These are phyloP conservation scores for Colletotrichum spinosum DNA, from an alignment of 2,329 filamentous ascomycete genomes.

Conservation along the genomic window DNA sequence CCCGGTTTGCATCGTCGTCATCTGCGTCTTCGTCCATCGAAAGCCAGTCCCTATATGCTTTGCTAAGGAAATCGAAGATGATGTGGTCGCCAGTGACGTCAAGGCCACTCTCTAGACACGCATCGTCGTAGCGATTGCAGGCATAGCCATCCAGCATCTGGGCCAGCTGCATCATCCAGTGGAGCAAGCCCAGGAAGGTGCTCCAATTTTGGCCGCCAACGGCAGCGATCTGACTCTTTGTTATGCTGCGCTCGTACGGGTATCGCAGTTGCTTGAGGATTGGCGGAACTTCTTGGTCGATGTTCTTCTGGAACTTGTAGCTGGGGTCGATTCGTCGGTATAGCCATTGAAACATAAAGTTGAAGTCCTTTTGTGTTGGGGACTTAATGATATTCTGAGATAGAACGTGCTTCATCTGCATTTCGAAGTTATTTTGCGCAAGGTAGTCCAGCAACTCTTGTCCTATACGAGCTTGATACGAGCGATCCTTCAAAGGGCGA, in stretches of 20 bases:
- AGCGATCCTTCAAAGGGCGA: conserved; percentile 83
- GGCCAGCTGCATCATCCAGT: conserved; percentile 99
- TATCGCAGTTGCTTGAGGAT: conserved; percentile 94
- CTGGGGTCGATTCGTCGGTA: conserved; percentile 96
- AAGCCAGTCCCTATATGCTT: conserved; percentile 93
- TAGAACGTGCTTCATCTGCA: conserved; percentile 97
- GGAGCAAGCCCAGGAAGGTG: conserved; percentile 90
- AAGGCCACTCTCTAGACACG: conserved; percentile 86
- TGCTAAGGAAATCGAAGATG: conserved; percentile 91
- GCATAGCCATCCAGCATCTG: conserved; percentile 92
- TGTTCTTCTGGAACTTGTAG: conserved; percentile 92
- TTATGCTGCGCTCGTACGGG: conserved; percentile 94
- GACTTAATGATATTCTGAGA: conserved; percentile 91
- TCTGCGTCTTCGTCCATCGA: conserved; percentile 89
- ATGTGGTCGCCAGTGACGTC: conserved; percentile 92
- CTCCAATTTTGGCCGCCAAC: conserved; percentile 98
- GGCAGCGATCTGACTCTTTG: conserved; percentile 93
- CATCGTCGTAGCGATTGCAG: conserved; percentile 85
- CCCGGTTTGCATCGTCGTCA: conserved; percentile 83
- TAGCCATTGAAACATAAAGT: conserved; percentile 97
- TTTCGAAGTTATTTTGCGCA: conserved; percentile 93
- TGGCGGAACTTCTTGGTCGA: conserved; percentile 93
- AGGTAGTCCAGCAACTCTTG: conserved; percentile 94
- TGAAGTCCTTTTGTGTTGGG: conserved; percentile 98
- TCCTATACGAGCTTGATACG: conserved; percentile 84